A percentile compares a stretch with the other conserved stretches of the same genome.
phyloP scores from a whole-genome alignment of 2,329 filamentous ascomycete genomes.

The Amphichorda felina region DNA sequence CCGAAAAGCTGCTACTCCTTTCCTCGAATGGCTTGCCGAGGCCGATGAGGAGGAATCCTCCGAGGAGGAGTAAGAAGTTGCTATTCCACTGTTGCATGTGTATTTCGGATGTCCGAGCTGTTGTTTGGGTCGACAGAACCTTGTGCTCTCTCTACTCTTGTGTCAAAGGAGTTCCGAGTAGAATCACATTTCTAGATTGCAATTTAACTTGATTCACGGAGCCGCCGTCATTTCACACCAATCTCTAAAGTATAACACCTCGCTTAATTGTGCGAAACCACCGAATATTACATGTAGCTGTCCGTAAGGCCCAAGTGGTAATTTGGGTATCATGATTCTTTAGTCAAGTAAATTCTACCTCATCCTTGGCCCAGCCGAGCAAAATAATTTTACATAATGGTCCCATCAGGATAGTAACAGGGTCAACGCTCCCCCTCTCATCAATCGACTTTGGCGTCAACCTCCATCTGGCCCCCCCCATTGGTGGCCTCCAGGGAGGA shows the following conservation, averaged over 20 bases:
- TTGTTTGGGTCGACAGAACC: too few species aligned
- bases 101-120: not conserved
- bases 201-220: not conserved
- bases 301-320: too few species aligned
- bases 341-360: too few species aligned
- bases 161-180: not conserved
- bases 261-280: too few species aligned
- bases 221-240: too few species aligned
- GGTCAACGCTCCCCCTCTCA: not conserved
- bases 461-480: constrained; percentile 11
- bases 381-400: too few species aligned
- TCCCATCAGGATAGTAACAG: not conserved
- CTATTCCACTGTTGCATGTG: not conserved
- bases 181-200: not conserved
- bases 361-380: too few species aligned
- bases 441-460: not conserved
- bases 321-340: too few species aligned
- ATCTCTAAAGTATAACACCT: too few species aligned
- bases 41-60: constrained; percentile 63
- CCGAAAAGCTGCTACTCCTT: constrained; percentile 85
- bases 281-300: too few species aligned
- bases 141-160: not conserved
- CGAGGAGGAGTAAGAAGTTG: constrained; percentile 38
- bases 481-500: constrained; percentile 4
- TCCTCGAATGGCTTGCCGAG: constrained; percentile 86